Percentiles rank a stretch among this genome's conserved stretches.
These are phyloP conservation scores for Hericium coralloides DNA, from an alignment of 768 basidiomycete genomes.

Conservation along the genomic window DNA sequence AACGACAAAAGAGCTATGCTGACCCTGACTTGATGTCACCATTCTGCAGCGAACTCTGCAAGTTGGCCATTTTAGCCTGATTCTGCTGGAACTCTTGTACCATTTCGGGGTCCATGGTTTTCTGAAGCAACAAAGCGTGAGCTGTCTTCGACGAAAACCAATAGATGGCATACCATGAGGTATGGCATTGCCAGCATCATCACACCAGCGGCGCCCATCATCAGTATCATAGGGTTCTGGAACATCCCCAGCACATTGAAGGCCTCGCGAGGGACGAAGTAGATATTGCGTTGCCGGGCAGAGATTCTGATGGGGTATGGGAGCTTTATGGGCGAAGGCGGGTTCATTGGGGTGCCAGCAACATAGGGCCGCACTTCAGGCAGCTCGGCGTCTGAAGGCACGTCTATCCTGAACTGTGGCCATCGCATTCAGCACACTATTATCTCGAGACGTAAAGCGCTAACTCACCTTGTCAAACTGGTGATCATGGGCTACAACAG, in stretches of 20 bases:
- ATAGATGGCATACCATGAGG: slow-evolving; percentile 42
- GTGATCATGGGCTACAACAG: slow-evolving; percentile 57
- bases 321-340: slow-evolving; percentile 43
- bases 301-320: slow-evolving; percentile 52
- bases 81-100: slow-evolving; percentile 55
- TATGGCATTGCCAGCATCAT: slow-evolving; percentile 72
- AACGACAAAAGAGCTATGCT: not conserved
- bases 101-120: slow-evolving; percentile 66
- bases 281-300: slow-evolving; percentile 47
- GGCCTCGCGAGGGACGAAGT: slow-evolving; percentile 60
- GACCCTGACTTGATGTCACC: slow-evolving; percentile 40
- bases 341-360: slow-evolving; percentile 59
- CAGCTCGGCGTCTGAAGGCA: slow-evolving; percentile 32
- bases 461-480: slow-evolving; percentile 57
- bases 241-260: slow-evolving; percentile 74
- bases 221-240: slow-evolving; percentile 77
- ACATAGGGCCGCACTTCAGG: slow-evolving; percentile 56
- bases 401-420: slow-evolving; percentile 58
- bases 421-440: not conserved
- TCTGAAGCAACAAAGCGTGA: slow-evolving; percentile 30
- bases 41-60: slow-evolving; percentile 48
- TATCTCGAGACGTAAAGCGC: not conserved
- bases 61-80: slow-evolving; percentile 44
- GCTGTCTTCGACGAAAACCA: not conserved
- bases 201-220: slow-evolving; percentile 57